Percentiles rank a stretch among this genome's conserved stretches.
Evolutionary conservation across 2,329 filamentous ascomycete species (phyloP).

Genomic region (Xylariaceae sp.): DNA sequence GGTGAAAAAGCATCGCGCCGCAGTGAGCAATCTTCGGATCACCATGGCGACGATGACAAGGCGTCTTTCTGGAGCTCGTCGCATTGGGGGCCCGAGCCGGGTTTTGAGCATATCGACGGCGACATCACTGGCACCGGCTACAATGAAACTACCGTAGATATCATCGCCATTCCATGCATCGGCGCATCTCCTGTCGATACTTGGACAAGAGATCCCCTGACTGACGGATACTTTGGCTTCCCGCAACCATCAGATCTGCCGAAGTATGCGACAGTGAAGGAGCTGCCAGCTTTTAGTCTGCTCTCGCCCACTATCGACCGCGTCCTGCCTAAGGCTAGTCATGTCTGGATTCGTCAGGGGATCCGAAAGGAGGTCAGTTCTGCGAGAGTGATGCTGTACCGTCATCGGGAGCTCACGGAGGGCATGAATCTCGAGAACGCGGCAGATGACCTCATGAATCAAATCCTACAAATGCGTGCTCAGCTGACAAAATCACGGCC

Average conservation of each 20-base stretch:
- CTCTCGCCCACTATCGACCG: conserved; percentile 29
- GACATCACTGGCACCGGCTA: conserved; percentile 39
- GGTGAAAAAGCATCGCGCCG: not conserved
- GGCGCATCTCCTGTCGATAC: conserved; percentile 49
- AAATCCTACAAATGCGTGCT: conserved; percentile 33
- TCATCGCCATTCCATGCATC: conserved; percentile 50
- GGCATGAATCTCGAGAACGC: conserved; percentile 39
- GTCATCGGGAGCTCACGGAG: conserved; percentile 40
- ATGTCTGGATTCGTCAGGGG: conserved; percentile 51
- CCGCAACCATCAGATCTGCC: conserved; percentile 21
- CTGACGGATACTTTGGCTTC: conserved; percentile 41
- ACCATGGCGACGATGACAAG: not conserved
- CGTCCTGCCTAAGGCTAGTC: conserved; percentile 28
- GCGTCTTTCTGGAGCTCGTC: conserved; percentile 9
- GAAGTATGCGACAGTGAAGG: conserved; percentile 25
- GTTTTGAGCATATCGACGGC: conserved; percentile 39
- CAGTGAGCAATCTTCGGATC: conserved; percentile 1
- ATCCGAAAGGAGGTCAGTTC: conserved; percentile 43
- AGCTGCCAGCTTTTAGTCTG: conserved; percentile 27
- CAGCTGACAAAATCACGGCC: conserved; percentile 38
- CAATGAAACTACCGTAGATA: conserved; percentile 50
- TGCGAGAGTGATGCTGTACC: conserved; percentile 48
- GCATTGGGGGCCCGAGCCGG: conserved; percentile 30
- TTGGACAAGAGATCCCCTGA: conserved; percentile 47
- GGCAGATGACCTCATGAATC: conserved; percentile 43